Evolutionary conservation across 768 basidiomycete species (phyloP).

Genomic region (Chalciporus piperatus): DNA sequence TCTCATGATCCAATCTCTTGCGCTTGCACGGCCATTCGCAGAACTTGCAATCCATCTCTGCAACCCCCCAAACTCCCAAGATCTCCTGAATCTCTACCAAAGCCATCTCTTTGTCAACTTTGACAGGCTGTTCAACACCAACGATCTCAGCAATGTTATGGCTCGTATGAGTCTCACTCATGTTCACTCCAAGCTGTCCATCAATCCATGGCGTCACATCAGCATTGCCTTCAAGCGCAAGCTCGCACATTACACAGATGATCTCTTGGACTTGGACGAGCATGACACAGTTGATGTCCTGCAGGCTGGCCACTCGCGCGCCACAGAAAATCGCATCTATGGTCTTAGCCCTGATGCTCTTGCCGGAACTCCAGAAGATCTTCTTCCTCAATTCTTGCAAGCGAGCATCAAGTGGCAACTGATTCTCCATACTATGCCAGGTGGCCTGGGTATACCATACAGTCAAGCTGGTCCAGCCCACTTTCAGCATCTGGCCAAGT

Average conservation of each 20-base stretch:
- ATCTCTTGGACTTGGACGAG: conserved; percentile 1
- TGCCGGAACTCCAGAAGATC: conserved; percentile 18
- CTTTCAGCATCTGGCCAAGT: no score
- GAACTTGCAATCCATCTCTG: conserved; percentile 2
- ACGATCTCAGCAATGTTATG: not conserved
- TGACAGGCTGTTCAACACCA: not conserved
- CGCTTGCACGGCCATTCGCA: conserved; percentile 19
- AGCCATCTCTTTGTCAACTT: not conserved
- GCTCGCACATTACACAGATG: not conserved
- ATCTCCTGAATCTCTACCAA: not conserved
- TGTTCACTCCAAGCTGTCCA: not conserved
- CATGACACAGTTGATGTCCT: conserved; percentile 17
- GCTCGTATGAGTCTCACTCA: not conserved
- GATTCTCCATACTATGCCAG: not conserved
- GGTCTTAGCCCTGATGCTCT: conserved; percentile 27
- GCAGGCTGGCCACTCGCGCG: conserved; percentile 24
- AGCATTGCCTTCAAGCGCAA: conserved; percentile 21
- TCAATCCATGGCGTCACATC: conserved; percentile 21
- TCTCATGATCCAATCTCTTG: conserved; percentile 27
- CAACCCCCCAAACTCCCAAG: not conserved
- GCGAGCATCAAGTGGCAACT: conserved; percentile 10
- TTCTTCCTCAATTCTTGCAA: conserved; percentile 23
- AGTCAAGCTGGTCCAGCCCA: not conserved
- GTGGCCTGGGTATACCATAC: not conserved
- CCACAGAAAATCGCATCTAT: conserved; percentile 28